Evolutionary conservation across 2,329 filamentous ascomycete species (phyloP).

Genomic region (Chaetomium sp.): DNA sequence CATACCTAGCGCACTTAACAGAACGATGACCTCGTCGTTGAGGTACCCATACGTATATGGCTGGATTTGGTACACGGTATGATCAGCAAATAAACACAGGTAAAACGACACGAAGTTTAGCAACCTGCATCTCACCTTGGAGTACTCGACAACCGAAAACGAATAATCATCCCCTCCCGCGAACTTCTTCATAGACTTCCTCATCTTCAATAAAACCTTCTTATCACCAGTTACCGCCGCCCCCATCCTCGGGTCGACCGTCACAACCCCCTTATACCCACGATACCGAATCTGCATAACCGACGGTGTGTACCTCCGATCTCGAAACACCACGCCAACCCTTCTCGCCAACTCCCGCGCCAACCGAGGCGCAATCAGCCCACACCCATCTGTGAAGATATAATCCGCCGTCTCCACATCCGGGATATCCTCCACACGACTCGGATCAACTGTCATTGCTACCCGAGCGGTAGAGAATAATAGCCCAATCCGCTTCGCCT

Average conservation of each 20-base stretch:
- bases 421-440: slow-evolving; percentile 33
- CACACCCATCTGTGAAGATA: slow-evolving; percentile 38
- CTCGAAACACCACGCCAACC: slow-evolving; percentile 30
- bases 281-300: slow-evolving; percentile 38
- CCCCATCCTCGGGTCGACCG: slow-evolving; percentile 29
- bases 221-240: not conserved
- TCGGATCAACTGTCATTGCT: slow-evolving; percentile 27
- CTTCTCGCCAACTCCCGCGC: slow-evolving; percentile 30
- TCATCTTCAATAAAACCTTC: slow-evolving; percentile 23
- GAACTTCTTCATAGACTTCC: slow-evolving; percentile 38
- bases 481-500: slow-evolving; percentile 36
- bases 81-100: not conserved
- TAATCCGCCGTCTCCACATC: slow-evolving; percentile 33
- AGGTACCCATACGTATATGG: slow-evolving; percentile 35
- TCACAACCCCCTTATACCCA: slow-evolving; percentile 39
- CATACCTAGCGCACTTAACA: slow-evolving; percentile 34
- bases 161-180: slow-evolving; percentile 31
- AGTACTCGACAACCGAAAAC: slow-evolving; percentile 35
- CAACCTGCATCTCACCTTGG: slow-evolving; percentile 27
- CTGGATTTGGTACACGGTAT: slow-evolving; percentile 14
- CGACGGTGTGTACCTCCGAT: slow-evolving; percentile 32
- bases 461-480: slow-evolving; percentile 34
- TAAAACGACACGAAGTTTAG: not conserved
- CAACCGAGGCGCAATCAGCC: slow-evolving; percentile 30
- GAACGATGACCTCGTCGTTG: slow-evolving; percentile 37